A percentile compares a stretch with the other conserved stretches of the same genome.
phyloP scores from a whole-genome alignment of 179 eudicot species.

The Beta macrorhiza region DNA sequence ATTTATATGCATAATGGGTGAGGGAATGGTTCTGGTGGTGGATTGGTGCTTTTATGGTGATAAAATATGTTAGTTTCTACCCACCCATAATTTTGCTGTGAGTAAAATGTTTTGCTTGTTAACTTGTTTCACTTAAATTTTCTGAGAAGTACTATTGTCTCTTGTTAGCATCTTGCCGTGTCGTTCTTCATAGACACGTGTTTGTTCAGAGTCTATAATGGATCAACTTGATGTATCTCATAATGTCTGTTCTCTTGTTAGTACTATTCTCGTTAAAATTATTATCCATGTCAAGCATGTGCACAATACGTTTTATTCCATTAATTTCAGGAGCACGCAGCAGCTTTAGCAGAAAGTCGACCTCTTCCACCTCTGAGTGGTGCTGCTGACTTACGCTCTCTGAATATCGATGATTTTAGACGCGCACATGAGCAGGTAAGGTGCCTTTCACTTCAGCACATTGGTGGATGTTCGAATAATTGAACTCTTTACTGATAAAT shows the following conservation, averaged over 20 bases:
- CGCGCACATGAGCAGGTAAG: slow-evolving; percentile 77
- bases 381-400: slow-evolving; percentile 70
- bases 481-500: not conserved
- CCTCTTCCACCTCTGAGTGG: slow-evolving; percentile 63
- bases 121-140: not conserved
- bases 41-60: not conserved
- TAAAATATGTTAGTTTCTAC: not conserved
- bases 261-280: not conserved
- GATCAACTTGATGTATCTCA: too few species aligned
- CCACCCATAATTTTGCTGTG: not conserved
- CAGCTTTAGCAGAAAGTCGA: slow-evolving; percentile 65
- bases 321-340: slow-evolving; percentile 55
- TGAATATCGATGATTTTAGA: slow-evolving; percentile 71
- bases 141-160: not conserved
- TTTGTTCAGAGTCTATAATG: not conserved
- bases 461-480: not conserved
- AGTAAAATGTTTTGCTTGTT: not conserved
- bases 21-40: not conserved
- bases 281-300: not conserved
- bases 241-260: not conserved
- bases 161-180: not conserved
- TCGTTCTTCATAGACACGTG: not conserved
- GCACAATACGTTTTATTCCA: slow-evolving; percentile 6
- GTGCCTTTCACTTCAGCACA: not conserved
- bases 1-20: not conserved